Evolutionary conservation across 139 green algal genomes (phyloP).

Genomic region (Pseudopediastrum boryanum): DNA sequence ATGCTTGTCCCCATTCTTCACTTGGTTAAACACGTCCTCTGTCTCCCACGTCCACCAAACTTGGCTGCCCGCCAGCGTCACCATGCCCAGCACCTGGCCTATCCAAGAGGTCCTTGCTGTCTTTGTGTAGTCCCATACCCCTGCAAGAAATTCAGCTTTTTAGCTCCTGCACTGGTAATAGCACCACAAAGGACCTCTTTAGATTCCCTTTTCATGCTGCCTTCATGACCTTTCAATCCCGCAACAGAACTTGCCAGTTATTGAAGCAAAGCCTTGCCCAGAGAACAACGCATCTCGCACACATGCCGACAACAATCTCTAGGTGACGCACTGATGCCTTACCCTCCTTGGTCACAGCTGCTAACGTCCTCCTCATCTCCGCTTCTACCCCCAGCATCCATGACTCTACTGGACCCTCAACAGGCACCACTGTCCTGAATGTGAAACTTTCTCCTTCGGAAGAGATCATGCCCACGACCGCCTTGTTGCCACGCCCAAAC

Average conservation of each 20-base stretch:
- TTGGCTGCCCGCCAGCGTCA: slow-evolving; percentile 80
- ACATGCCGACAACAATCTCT: too few relatives aligned
- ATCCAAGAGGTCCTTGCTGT: slow-evolving; percentile 78
- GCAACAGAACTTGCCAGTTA: too few relatives aligned
- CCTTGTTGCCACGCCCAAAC: slow-evolving; percentile 86
- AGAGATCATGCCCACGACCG: slow-evolving; percentile 81
- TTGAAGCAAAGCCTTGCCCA: too few relatives aligned
- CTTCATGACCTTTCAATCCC: too few relatives aligned
- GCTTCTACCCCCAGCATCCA: slow-evolving; percentile 88
- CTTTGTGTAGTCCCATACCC: slow-evolving; percentile 66
- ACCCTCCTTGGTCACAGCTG: slow-evolving; percentile 52
- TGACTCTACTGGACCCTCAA: slow-evolving; percentile 81
- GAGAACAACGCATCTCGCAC: too few relatives aligned
- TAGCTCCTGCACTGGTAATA: too few relatives aligned
- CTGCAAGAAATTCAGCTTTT: too few relatives aligned
- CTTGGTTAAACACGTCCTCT: slow-evolving; percentile 81
- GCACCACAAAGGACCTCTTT: too few relatives aligned
- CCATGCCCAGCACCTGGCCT: slow-evolving; percentile 82
- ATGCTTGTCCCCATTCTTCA: slow-evolving; percentile 79
- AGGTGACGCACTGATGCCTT: too few relatives aligned
- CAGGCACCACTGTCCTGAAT: slow-evolving; percentile 68
- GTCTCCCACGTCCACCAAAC: slow-evolving; percentile 95
- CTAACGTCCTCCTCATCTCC: slow-evolving; percentile 80
- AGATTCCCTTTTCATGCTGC: too few relatives aligned
- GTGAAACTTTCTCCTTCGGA: slow-evolving; percentile 86